Base-by-base conservation (phyloP, 2,329 filamentous ascomycete species). In the Emmonsiellopsis sp. region DNA sequence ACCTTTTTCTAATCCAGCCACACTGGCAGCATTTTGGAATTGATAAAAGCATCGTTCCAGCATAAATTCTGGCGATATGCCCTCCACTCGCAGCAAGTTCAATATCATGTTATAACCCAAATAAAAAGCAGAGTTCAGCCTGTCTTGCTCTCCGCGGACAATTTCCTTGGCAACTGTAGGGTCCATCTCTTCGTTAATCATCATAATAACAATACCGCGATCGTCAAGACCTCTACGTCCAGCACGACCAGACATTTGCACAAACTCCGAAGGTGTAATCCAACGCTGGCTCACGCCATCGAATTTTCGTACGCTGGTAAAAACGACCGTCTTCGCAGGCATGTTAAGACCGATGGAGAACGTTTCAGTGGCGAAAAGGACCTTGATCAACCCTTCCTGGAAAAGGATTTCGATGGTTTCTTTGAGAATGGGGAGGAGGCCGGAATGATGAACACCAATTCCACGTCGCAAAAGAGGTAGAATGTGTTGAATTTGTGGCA, bases 91-190 rank as follows among this genome's bases (percentile, higher is more conserved):
- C 70, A 97, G 85, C 56, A 98, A 74, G 66, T 98, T 98, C 54
- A 98, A 78, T 65, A 98, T 88, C 93, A 98, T 98, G 74, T 98
- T 98, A 77, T 98, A 98, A 34, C 93, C 91, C 13, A 98, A 80
- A 68, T 98, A 88, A 73, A 98, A 98, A 1, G 93, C 93, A 3
- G 93, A 97, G 72, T 97, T 97, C 33, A 98, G 83, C 61, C 91
- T 90, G 70, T 98, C 94, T 69, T 98, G 93, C 65, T 96, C 87
- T 60, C 93, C 93, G 51, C 93, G 89, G 10, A 98, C 93, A 62
- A 98, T 96, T 58, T 88, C 85, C 71, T 95, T 95, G 42, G 93
- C 92, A n/a, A 86, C 84, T 2, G 88, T 84, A 1, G 93, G 93
- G 64, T 98, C 93, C 75, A 98, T 92, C 73, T 93, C 89, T 69